Conservation (phyloP, 225 moss, liverwort and hornwort genomes). For the Pseudisothecium myosuroides region DNA sequence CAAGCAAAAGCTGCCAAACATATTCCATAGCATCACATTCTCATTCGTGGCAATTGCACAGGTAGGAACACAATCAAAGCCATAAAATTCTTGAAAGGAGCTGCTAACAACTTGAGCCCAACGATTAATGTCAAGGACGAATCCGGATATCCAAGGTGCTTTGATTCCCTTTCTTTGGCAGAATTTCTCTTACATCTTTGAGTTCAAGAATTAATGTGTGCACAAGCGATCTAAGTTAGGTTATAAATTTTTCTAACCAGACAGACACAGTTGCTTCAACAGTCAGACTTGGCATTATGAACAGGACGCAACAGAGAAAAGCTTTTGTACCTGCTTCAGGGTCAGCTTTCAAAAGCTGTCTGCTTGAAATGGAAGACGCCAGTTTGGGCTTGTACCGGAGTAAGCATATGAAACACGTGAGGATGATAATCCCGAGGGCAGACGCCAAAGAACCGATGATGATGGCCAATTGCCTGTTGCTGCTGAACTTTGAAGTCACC, state of each 20-base stretch:
- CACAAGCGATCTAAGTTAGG: background rate
- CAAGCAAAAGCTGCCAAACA: slow-evolving; percentile 5
- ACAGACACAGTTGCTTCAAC: background rate
- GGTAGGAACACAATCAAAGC: background rate
- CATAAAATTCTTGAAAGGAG: background rate
- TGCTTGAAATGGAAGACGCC: slow-evolving; percentile 1
- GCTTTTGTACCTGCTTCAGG: background rate
- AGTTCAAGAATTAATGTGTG: background rate
- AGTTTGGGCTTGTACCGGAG: background rate
- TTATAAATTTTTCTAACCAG: background rate
- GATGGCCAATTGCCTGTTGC: background rate
- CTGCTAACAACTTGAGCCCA: background rate
- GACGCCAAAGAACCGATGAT: slow-evolving; percentile 9
- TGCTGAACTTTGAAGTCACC: background rate
- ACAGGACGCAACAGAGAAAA: background rate
- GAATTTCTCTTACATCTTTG: background rate
- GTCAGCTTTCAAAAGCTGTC: slow-evolving; percentile 4
- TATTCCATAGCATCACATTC: background rate
- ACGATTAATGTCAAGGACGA: background rate
- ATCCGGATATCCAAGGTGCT: background rate
- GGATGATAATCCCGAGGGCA: background rate
- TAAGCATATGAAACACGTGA: background rate
- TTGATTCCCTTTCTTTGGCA: background rate
- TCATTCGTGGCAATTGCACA: background rate
- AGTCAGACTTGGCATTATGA: background rate